Percentiles rank a stretch among this genome's conserved stretches.
Conservation (phyloP, 768 basidiomycete species). For the Podaxis sp. region DNA sequence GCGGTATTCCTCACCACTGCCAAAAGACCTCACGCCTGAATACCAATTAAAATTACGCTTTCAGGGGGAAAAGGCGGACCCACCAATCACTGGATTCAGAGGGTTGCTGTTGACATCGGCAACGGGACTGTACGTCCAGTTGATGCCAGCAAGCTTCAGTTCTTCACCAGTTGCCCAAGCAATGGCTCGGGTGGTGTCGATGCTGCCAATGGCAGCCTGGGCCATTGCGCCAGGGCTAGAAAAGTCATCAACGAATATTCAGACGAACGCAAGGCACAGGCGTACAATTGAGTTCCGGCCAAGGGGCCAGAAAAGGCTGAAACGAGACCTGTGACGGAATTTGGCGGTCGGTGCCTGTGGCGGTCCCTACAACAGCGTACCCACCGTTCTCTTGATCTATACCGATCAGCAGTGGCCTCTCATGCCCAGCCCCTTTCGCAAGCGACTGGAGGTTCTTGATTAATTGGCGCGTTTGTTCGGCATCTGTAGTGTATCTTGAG, state of each 20-base stretch:
- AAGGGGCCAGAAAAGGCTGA: constrained; percentile 60
- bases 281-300: constrained; percentile 70
- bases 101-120: constrained; percentile 73
- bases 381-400: constrained; percentile 75
- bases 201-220: constrained; percentile 53
- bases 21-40: constrained; percentile 67
- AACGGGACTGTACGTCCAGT: constrained; percentile 73
- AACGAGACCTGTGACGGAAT: constrained; percentile 51
- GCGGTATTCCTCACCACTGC: constrained; percentile 47
- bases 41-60: constrained; percentile 4
- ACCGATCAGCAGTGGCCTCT: constrained; percentile 59
- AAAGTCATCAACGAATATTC: neutral
- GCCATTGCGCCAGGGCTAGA: constrained; percentile 75
- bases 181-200: constrained; percentile 45
- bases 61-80: constrained; percentile 16
- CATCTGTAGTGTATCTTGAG: constrained; percentile 33
- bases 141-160: constrained; percentile 60
- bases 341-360: neutral
- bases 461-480: constrained; percentile 48
- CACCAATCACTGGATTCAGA: constrained; percentile 71
- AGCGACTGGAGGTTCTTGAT: constrained; percentile 51
- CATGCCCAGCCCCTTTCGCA: constrained; percentile 58
- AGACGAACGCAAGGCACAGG: constrained; percentile 12
- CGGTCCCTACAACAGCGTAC: neutral
- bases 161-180: constrained; percentile 52